Percentiles rank a stretch among this genome's conserved stretches.
Conservation (phyloP, 768 basidiomycete species). For the Porphyrellus cyaneotinctus region DNA sequence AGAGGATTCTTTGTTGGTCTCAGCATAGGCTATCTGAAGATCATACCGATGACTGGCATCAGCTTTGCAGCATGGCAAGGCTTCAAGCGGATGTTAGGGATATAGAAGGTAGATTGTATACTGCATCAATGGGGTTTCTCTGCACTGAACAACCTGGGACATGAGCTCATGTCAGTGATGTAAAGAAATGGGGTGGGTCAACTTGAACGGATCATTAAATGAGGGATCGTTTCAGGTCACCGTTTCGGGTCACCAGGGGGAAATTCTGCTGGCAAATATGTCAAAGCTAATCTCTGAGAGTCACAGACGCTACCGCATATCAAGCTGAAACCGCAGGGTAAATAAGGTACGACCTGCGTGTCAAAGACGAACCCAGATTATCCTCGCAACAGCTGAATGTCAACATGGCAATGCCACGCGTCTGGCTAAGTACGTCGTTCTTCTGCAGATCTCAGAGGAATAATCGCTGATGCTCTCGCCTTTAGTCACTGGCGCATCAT, state of each 20-base stretch:
- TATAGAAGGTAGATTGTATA: slow-evolving; percentile 21
- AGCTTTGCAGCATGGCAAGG: slow-evolving; percentile 88
- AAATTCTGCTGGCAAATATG: background rate
- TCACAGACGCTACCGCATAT: background rate
- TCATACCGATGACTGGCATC: slow-evolving; percentile 94
- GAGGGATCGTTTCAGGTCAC: background rate
- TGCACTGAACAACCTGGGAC: background rate
- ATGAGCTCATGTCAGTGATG: background rate
- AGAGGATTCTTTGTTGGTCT: slow-evolving; percentile 90
- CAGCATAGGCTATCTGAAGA: slow-evolving; percentile 88
- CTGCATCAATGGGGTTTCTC: background rate
- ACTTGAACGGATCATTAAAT: background rate
- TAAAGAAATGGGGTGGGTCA: background rate
- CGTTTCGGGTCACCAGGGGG: background rate
- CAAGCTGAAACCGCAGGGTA: background rate
- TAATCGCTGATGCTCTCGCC: background rate
- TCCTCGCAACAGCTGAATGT: background rate
- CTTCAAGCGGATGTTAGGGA: slow-evolving; percentile 27
- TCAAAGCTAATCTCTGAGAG: background rate
- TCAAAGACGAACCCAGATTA: background rate
- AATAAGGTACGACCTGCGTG: background rate
- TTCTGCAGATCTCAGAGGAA: background rate
- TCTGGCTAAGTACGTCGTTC: slow-evolving; percentile 8
- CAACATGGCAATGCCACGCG: slow-evolving; percentile 4
- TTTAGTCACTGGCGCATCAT: slow-evolving; percentile 39